Evolutionary conservation across 2,329 filamentous ascomycete genomes (phyloP), one percentile per base, ranked within the genome.

Genomic region (Aureobasidium sp.): DNA sequence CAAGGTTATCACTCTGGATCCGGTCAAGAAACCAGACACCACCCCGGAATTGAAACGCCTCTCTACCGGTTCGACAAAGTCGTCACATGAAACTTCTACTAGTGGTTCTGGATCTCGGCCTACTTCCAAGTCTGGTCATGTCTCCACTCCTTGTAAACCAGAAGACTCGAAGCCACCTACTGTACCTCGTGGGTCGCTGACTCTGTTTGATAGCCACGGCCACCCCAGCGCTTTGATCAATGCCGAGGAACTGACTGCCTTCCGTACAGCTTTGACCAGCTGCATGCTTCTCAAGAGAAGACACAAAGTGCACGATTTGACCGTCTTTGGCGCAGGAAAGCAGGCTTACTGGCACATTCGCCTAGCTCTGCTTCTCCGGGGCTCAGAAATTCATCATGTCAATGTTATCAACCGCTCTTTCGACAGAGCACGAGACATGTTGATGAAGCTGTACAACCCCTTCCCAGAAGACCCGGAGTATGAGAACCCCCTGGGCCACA

Each of bases 291-390:
- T 83, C 68, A 77, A 76, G 66, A 78, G 78, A 67, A 88, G 93
- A 60, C 78, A 81, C 60, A 81, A 81, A 29, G 86, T 95, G 43
- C 85, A 87, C 69, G 89, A 86, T 15, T 70, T 96, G 11, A 86
- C 87, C 15, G 87, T 95, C 57, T 97, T 96, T 71, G 93, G 93
- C 25, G 86, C 88, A 35, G 93, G 93, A 47, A 85, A 87, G 66
- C 92, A 96, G 76, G 93, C 93, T 13, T 95, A 93, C 76, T 97
- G 92, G 92, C 93, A 96, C 71, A 84, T 95, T 45, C 86, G 91
- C 0, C 81, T 97, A 4, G 87, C 92, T 0, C 80, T 97, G 11
- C 80, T 93, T 64, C 79, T 94, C 53, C 87, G 82, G 1, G 78
- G 79, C 0, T 69, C 76, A 47, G 89, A 90, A 21, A 86, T 96